These are phyloP conservation scores for Dalbergia oliveri DNA, from an alignment of 306 rosid species.

Conservation along the genomic window DNA sequence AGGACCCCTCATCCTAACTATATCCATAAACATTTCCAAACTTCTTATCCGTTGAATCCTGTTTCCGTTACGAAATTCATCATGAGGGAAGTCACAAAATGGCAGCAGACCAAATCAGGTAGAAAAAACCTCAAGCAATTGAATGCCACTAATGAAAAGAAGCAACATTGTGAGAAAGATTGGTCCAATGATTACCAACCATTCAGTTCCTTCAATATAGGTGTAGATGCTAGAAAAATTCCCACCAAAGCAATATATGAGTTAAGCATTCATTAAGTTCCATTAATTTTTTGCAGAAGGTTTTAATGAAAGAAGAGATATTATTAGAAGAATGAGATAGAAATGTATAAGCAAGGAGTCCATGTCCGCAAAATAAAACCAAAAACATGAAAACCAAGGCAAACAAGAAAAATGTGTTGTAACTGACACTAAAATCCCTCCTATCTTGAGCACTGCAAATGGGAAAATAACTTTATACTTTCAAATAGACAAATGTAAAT, in stretches of 20 bases:
- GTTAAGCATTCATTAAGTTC: conserved; percentile 42
- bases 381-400: no score
- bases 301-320: conserved; percentile 20
- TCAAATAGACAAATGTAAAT: no score
- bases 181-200: conserved; percentile 92
- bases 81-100: conserved; percentile 36
- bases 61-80: conserved; percentile 49
- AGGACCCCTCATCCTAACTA: no score
- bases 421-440: no score
- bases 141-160: conserved; percentile 95
- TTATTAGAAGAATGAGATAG: not conserved
- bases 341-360: not conserved
- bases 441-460: no score
- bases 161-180: conserved; percentile 84
- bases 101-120: conserved; percentile 34
- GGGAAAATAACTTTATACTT: no score
- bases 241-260: conserved; percentile 98
- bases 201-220: conserved; percentile 77
- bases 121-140: conserved; percentile 85
- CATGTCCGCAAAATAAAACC: not conserved
- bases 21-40: conserved; percentile 76
- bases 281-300: conserved; percentile 30
- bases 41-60: conserved; percentile 95
- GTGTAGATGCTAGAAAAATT: conserved; percentile 83
- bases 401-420: no score